Conservation (phyloP, 345 rosid species). For the Abelmoschus esculentus region DNA sequence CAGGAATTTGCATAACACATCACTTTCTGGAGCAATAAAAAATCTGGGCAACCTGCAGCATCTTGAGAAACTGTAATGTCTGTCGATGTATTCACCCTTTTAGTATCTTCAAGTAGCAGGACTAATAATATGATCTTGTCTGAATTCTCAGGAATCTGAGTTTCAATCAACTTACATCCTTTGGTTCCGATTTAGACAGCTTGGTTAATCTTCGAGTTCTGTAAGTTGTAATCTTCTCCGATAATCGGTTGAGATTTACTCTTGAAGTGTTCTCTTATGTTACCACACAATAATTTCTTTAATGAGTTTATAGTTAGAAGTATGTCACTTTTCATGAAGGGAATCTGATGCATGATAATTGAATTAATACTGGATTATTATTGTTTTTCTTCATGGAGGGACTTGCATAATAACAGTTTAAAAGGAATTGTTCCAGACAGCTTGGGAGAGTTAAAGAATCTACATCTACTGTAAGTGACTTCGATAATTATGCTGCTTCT, state of each 20-base stretch:
- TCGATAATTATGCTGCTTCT: not conserved
- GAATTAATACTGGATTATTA: not conserved
- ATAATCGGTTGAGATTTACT: not conserved
- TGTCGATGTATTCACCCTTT: not conserved
- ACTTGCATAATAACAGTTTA: constrained; percentile 75
- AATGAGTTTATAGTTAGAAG: not conserved
- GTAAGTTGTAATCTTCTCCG: constrained; percentile 39
- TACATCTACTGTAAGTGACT: constrained; percentile 63
- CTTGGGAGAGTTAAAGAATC: constrained; percentile 59
- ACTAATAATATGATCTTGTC: constrained; percentile 3
- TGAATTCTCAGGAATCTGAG: constrained; percentile 66
- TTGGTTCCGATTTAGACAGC: constrained; percentile 54
- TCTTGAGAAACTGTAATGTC: constrained; percentile 65
- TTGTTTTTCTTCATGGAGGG: constrained; percentile 36
- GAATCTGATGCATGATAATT: not conserved
- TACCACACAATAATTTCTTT: not conserved
- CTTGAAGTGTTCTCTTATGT: not conserved
- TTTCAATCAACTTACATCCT: constrained; percentile 62
- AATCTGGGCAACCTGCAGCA: constrained; percentile 70
- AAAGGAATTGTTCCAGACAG: constrained; percentile 72
- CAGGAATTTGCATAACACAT: constrained; percentile 89
- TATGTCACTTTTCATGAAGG: not conserved
- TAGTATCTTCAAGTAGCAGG: not conserved
- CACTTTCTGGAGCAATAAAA: constrained; percentile 75
- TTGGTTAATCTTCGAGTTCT: constrained; percentile 64